phyloP scores from a whole-genome alignment of 345 rosid genomes.

The Viola odorata region DNA sequence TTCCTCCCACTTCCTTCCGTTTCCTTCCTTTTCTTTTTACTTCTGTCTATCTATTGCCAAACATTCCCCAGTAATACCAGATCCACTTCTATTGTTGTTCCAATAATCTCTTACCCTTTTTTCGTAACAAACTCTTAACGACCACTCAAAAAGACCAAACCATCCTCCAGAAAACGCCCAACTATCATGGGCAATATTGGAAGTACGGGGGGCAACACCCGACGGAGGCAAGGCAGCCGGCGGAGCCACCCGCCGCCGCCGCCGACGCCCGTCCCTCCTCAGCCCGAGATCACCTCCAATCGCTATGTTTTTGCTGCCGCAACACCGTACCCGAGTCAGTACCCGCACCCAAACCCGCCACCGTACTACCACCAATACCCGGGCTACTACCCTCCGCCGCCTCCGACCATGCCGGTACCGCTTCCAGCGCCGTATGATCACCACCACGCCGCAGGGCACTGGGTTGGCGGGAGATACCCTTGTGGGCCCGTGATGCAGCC shows the following conservation, averaged over 20 bases:
- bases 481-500: constrained; percentile 30
- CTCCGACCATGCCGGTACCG: constrained; percentile 46
- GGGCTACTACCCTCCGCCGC: constrained; percentile 52
- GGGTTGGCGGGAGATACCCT: constrained; percentile 31
- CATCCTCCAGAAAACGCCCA: constrained; percentile 5
- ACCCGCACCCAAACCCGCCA: constrained; percentile 42
- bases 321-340: constrained; percentile 71
- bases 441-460: constrained; percentile 27
- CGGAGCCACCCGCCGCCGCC: constrained; percentile 43
- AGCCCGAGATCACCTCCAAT: constrained; percentile 65
- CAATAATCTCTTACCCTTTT: neutral
- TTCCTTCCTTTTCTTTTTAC: neutral
- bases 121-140: constrained; percentile 10
- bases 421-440: constrained; percentile 63
- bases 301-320: constrained; percentile 82
- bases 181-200: constrained; percentile 61
- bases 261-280: constrained; percentile 49
- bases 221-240: constrained; percentile 50
- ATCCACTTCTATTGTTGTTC: neutral
- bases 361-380: constrained; percentile 54
- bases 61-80: neutral
- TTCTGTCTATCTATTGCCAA: neutral
- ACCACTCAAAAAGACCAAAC: neutral
- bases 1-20: neutral
- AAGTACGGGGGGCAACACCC: constrained; percentile 24